These are phyloP conservation scores for Lodderomyces pseudojiufengensis DNA, from an alignment of 1,139 yeast genomes.

Conservation along the genomic window DNA sequence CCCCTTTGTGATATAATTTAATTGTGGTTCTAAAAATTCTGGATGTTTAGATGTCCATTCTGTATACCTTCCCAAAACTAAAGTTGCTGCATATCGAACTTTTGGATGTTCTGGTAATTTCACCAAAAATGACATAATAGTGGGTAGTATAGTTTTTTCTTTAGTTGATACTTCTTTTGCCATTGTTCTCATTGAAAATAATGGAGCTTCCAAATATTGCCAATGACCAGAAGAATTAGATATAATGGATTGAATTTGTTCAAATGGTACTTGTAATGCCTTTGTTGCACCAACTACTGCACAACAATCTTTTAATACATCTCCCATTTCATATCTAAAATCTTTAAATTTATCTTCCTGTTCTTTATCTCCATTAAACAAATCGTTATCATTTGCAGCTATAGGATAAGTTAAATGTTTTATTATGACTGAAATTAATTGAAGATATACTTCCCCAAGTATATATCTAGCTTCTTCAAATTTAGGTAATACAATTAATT, in stretches of 20 bases:
- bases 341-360: slow-evolving; percentile 91
- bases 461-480: slow-evolving; percentile 57
- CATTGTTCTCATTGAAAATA: slow-evolving; percentile 90
- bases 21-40: slow-evolving; percentile 73
- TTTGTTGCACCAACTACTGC: slow-evolving; percentile 75
- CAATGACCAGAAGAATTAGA: slow-evolving; percentile 44
- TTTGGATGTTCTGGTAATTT: slow-evolving; percentile 83
- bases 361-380: slow-evolving; percentile 65
- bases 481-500: slow-evolving; percentile 60
- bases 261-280: slow-evolving; percentile 64
- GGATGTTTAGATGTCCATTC: slow-evolving; percentile 93
- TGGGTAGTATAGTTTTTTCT: slow-evolving; percentile 71
- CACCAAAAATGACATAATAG: slow-evolving; percentile 66
- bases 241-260: slow-evolving; percentile 43
- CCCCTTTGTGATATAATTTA: slow-evolving; percentile 80
- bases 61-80: slow-evolving; percentile 90
- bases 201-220: slow-evolving; percentile 89
- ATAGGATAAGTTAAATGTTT: slow-evolving; percentile 75
- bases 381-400: slow-evolving; percentile 34
- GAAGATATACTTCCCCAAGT: slow-evolving; percentile 58
- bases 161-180: slow-evolving; percentile 79
- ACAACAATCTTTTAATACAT: slow-evolving; percentile 91
- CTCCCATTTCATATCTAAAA: slow-evolving; percentile 95
- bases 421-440: slow-evolving; percentile 65
- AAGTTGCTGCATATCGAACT: slow-evolving; percentile 86